Percentiles rank a stretch among this genome's conserved stretches.
These are phyloP conservation scores for Cerioporus squamosus DNA, from an alignment of 1,284 basidiomycete genomes.

Conservation along the genomic window DNA sequence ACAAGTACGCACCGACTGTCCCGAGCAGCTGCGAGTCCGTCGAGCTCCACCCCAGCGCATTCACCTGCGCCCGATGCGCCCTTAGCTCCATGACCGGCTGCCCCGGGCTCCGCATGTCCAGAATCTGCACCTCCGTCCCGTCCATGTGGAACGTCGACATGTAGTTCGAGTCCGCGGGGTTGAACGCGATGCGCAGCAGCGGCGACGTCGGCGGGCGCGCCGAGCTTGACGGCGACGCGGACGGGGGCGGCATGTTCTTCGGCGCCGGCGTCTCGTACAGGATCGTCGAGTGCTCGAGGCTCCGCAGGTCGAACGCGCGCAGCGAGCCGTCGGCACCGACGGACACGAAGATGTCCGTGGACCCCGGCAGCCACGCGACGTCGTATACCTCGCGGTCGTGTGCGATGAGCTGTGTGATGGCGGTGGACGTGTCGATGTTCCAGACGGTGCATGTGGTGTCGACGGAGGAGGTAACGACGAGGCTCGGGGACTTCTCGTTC, in stretches of 20 bases:
- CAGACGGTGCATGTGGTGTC: conserved; percentile 96
- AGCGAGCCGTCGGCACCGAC: conserved; percentile 97
- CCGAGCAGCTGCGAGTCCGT: conserved; percentile 83
- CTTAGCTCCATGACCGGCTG: conserved; percentile 90
- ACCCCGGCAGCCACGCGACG: conserved; percentile 98
- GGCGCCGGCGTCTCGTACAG: conserved; percentile 93
- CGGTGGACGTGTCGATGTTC: conserved; percentile 96
- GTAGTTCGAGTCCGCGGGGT: conserved; percentile 86
- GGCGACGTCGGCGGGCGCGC: conserved; percentile 80
- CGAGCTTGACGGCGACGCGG: conserved; percentile 58
- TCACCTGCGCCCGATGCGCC: conserved; percentile 78
- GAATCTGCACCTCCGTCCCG: conserved; percentile 82
- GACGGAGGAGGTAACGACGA: conserved; percentile 94
- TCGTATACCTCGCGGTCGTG: conserved; percentile 99
- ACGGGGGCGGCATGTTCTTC: conserved; percentile 60
- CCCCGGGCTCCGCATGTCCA: conserved; percentile 94
- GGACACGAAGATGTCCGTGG: conserved; percentile 96
- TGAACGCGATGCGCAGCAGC: conserved; percentile 84
- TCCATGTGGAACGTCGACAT: conserved; percentile 96
- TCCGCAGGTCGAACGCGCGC: conserved; percentile 95
- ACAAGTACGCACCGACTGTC: conserved; percentile 67
- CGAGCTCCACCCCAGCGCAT: conserved; percentile 88
- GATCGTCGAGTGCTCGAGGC: conserved; percentile 97
- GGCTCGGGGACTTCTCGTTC: conserved; percentile 88
- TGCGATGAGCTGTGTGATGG: conserved; percentile 96